Evolutionary conservation across 1,284 basidiomycete genomes (phyloP).

Genomic region (Tilletia setariae): DNA sequence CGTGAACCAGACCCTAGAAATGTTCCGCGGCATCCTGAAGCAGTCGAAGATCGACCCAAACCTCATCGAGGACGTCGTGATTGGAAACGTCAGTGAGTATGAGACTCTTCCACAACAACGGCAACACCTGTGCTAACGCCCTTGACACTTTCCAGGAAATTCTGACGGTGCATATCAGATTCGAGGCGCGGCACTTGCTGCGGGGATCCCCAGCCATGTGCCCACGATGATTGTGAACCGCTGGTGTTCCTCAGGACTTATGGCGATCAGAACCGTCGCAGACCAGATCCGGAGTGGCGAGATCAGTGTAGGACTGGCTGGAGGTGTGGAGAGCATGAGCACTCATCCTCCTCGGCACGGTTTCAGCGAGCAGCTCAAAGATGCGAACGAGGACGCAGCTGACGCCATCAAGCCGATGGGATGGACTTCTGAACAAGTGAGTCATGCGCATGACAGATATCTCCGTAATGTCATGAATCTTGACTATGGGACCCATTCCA

Average conservation of each 20-base stretch:
- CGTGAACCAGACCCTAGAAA: slow-evolving; percentile 23
- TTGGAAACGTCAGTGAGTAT: slow-evolving; percentile 57
- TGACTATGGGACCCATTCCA: neutral
- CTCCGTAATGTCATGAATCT: neutral
- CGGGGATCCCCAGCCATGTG: slow-evolving; percentile 12
- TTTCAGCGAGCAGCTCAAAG: slow-evolving; percentile 48
- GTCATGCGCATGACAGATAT: neutral
- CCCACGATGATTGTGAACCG: slow-evolving; percentile 54
- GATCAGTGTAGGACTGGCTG: slow-evolving; percentile 48
- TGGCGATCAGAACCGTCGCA: slow-evolving; percentile 55
- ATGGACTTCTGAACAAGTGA: slow-evolving; percentile 45
- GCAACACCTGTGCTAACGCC: neutral
- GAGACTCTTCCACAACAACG: neutral
- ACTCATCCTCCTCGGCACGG: slow-evolving; percentile 51
- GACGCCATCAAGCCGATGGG: slow-evolving; percentile 55
- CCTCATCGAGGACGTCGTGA: slow-evolving; percentile 72
- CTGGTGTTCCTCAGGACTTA: slow-evolving; percentile 54
- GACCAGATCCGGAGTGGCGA: slow-evolving; percentile 50
- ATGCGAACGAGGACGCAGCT: slow-evolving; percentile 41
- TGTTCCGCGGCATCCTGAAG: slow-evolving; percentile 62
- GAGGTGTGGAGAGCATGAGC: slow-evolving; percentile 51
- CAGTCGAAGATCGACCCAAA: slow-evolving; percentile 67
- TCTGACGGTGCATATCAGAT: slow-evolving; percentile 12
- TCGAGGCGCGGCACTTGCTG: slow-evolving; percentile 4
- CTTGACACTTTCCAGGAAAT: neutral